Evolutionary conservation across 2,329 filamentous ascomycete species (phyloP).

Genomic region (Samsoniella hepiali): DNA sequence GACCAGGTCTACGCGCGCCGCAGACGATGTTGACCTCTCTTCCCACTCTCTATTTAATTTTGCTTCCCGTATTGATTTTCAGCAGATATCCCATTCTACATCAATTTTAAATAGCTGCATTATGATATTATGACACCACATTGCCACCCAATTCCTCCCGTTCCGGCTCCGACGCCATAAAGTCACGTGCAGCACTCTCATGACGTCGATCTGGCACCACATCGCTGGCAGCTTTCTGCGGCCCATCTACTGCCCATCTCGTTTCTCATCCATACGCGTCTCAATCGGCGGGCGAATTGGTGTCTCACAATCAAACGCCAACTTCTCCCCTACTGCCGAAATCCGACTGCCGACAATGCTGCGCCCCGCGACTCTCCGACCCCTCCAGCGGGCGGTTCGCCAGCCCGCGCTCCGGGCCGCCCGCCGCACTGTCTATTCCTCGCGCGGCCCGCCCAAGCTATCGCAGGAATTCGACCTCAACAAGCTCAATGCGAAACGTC

Average conservation of each 20-base stretch:
- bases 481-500: conserved; percentile 43
- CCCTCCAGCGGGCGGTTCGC: conserved; percentile 24
- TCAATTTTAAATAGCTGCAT: too few species aligned
- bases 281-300: background rate
- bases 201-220: conserved; percentile 16
- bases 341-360: conserved; percentile 28
- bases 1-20: too few species aligned
- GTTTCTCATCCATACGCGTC: conserved; percentile 5
- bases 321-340: background rate
- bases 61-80: too few species aligned
- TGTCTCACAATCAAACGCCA: background rate
- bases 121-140: too few species aligned
- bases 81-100: too few species aligned
- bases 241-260: background rate
- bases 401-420: conserved; percentile 19
- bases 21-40: too few species aligned
- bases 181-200: conserved; percentile 2
- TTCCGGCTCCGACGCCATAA: background rate
- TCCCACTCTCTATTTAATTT: too few species aligned
- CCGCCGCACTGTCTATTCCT: conserved; percentile 31
- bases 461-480: conserved; percentile 50
- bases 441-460: conserved; percentile 32
- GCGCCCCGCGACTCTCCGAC: conserved; percentile 27
- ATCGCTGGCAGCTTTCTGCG: background rate
- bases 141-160: background rate